Conservation (phyloP, 169 alveolate genomes). For the Condylostoma magnum region DNA sequence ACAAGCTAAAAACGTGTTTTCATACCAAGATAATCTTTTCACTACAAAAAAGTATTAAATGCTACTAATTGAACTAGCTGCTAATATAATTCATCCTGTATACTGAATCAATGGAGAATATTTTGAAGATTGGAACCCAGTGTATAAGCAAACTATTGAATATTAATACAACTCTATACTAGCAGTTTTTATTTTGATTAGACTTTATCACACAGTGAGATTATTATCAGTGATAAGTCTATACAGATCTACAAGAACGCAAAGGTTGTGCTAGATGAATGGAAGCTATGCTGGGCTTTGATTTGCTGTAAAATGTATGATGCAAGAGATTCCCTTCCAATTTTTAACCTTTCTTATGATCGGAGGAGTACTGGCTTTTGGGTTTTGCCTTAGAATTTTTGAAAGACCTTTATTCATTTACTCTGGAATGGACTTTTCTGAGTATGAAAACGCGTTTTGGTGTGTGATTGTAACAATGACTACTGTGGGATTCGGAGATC, state of each 20-base stretch:
- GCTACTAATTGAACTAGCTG: neutral
- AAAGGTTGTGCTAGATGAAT: slow-evolving; percentile 14
- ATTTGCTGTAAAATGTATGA: slow-evolving; percentile 16
- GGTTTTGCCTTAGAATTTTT: slow-evolving; percentile 9
- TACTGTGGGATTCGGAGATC: slow-evolving; percentile 33
- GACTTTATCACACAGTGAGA: slow-evolving; percentile 17
- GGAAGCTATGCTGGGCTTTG: slow-evolving; percentile 7
- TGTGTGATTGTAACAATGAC: slow-evolving; percentile 30
- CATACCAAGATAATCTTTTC: neutral
- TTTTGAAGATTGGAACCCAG: neutral
- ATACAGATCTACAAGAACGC: neutral
- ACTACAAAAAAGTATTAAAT: neutral
- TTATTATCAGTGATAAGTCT: neutral
- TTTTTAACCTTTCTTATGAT: neutral
- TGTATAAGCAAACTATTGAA: neutral
- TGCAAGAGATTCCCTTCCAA: slow-evolving; percentile 1
- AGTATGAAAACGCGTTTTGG: slow-evolving; percentile 10
- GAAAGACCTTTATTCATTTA: slow-evolving; percentile 2
- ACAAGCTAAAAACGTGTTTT: neutral
- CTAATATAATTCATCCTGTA: neutral
- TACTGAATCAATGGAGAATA: neutral
- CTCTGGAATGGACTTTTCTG: slow-evolving; percentile 2
- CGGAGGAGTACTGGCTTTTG: neutral
- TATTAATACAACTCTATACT: neutral
- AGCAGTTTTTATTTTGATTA: neutral